phyloP scores from a whole-genome alignment of 768 basidiomycete species.

The Stropharia rugosoannulata region DNA sequence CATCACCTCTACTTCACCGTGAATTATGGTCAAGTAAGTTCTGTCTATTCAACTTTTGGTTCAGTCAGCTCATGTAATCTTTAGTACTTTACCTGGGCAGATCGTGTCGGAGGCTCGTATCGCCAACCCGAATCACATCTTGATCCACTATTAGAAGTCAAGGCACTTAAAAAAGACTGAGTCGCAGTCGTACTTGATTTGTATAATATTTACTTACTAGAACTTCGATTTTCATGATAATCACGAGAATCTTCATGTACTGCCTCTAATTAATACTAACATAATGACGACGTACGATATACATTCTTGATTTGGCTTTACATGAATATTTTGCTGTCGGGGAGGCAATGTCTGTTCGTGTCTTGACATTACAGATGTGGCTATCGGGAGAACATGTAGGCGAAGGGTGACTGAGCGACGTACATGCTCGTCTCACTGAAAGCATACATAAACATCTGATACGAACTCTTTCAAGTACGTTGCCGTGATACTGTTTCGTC shows the following conservation, averaged over 20 bases:
- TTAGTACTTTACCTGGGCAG: slow-evolving; percentile 98
- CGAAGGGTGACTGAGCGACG: too few relatives aligned
- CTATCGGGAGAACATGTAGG: too few relatives aligned
- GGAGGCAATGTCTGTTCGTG: too few relatives aligned
- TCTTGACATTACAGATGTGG: too few relatives aligned
- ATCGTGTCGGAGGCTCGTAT: slow-evolving; percentile 81
- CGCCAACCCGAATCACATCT: slow-evolving; percentile 81
- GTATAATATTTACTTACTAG: slow-evolving; percentile 17
- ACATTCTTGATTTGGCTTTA: too few relatives aligned
- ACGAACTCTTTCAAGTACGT: too few relatives aligned
- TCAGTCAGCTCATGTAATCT: slow-evolving; percentile 10
- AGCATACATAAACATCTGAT: too few relatives aligned
- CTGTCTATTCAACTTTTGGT: background rate
- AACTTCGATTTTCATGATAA: slow-evolving; percentile 7
- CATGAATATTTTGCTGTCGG: too few relatives aligned
- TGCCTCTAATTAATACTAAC: background rate
- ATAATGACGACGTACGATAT: background rate
- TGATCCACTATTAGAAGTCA: slow-evolving; percentile 81
- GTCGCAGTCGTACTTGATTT: slow-evolving; percentile 7
- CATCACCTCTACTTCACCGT: slow-evolving; percentile 97
- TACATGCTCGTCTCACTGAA: too few relatives aligned
- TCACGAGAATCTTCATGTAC: background rate
- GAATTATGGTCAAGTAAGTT: slow-evolving; percentile 86
- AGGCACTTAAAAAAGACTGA: slow-evolving; percentile 27
- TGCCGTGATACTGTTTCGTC: too few relatives aligned